These are phyloP conservation scores for Boletus tylopilopsis DNA, from an alignment of 768 basidiomycete genomes.

Conservation along the genomic window DNA sequence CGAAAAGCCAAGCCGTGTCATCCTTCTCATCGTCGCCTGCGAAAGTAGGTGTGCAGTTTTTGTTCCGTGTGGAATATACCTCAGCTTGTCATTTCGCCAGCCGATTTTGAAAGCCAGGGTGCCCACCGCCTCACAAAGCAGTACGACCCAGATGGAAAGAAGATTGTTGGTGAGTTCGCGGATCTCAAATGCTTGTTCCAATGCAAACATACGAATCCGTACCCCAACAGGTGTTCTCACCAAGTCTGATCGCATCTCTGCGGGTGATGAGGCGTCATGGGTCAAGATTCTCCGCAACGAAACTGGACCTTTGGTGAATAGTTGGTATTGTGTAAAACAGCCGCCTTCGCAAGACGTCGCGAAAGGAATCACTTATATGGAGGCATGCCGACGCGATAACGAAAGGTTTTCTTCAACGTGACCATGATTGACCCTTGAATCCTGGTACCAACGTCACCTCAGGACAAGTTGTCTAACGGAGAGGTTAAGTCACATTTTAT, in stretches of 20 bases:
- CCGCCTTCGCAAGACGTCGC: conserved; percentile 26
- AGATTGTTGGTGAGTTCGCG: conserved; percentile 59
- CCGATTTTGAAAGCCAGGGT: conserved; percentile 78
- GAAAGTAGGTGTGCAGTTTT: conserved; percentile 20
- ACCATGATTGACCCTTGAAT: conserved; percentile 55
- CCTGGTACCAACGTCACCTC: conserved; percentile 47
- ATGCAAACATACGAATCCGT: background rate
- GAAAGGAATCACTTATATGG: conserved; percentile 43
- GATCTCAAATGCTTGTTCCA: conserved; percentile 37
- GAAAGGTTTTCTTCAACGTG: conserved; percentile 50
- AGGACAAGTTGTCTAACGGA: conserved; percentile 56
- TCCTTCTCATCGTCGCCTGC: conserved; percentile 59
- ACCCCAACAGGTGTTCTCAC: conserved; percentile 41
- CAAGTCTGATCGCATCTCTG: conserved; percentile 58
- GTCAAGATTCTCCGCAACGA: conserved; percentile 54
- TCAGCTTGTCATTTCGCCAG: conserved; percentile 45
- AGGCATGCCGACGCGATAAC: conserved; percentile 55
- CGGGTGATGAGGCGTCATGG: conserved; percentile 41
- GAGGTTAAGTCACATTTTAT: conserved; percentile 55
- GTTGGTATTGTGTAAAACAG: conserved; percentile 41
- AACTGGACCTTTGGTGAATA: conserved; percentile 27
- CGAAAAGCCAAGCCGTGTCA: conserved; percentile 61
- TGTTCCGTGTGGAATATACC: background rate
- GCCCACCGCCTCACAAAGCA: conserved; percentile 62
- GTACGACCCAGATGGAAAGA: conserved; percentile 56